A percentile compares a stretch with the other conserved stretches of the same genome.
phyloP scores from a whole-genome alignment of 1,284 basidiomycete species.

The Melampsora larici-populina region DNA sequence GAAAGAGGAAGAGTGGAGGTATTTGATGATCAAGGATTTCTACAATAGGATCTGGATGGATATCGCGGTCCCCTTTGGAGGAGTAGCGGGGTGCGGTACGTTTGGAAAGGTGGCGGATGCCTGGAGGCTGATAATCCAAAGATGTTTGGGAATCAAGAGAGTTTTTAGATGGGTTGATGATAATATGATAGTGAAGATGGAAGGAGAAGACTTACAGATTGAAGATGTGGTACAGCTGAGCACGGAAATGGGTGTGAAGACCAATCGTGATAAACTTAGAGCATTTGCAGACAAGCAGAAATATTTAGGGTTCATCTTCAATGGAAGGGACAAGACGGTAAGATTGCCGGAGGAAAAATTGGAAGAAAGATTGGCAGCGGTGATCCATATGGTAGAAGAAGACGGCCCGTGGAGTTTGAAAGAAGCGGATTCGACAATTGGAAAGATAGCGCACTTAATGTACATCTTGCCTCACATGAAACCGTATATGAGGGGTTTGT shows the following conservation, averaged over 20 bases:
- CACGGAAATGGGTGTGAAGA: too few species aligned
- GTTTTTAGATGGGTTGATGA: not conserved
- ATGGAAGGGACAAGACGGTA: too few species aligned
- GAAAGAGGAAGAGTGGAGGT: not conserved
- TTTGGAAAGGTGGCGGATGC: not conserved
- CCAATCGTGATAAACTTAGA: too few species aligned
- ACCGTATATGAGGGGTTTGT: too few species aligned
- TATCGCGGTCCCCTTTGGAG: not conserved
- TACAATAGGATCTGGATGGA: not conserved
- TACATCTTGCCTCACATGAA: too few species aligned
- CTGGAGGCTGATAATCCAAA: too few species aligned
- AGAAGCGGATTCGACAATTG: not conserved
- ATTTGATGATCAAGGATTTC: not conserved
- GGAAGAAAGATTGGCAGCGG: too few species aligned
- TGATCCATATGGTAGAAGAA: not conserved
- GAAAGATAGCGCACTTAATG: not conserved
- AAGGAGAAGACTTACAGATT: not conserved
- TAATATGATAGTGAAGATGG: too few species aligned
- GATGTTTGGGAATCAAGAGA: not conserved
- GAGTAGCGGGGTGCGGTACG: conserved; percentile 2
- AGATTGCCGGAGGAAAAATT: not conserved
- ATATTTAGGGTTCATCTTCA: too few species aligned
- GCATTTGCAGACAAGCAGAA: too few species aligned
- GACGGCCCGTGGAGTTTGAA: not conserved
- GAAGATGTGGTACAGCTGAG: too few species aligned